These are phyloP conservation scores for Cladosporium sp. DNA, from an alignment of 2,329 filamentous ascomycete species.

Conservation along the genomic window DNA sequence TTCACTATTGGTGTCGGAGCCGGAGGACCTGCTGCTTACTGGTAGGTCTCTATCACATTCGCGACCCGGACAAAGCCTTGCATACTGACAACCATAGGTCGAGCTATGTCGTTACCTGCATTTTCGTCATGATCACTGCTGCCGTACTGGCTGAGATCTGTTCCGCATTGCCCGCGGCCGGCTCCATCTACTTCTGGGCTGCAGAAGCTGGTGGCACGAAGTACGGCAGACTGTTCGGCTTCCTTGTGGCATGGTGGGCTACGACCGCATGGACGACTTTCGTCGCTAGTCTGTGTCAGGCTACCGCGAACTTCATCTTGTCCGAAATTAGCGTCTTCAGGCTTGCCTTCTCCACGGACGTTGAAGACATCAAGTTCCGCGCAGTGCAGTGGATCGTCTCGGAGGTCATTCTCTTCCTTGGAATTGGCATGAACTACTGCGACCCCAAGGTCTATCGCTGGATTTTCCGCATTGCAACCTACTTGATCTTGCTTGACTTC, in stretches of 20 bases:
- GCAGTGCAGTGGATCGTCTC: slow-evolving; percentile 63
- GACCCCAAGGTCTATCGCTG: slow-evolving; percentile 45
- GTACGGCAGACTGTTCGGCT: slow-evolving; percentile 58
- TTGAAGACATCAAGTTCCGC: slow-evolving; percentile 56
- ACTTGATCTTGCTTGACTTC: slow-evolving; percentile 58
- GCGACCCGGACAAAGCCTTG: background rate
- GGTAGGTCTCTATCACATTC: slow-evolving; percentile 40
- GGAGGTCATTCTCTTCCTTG: slow-evolving; percentile 43
- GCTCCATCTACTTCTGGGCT: slow-evolving; percentile 64
- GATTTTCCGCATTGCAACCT: slow-evolving; percentile 54
- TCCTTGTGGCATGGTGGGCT: slow-evolving; percentile 65
- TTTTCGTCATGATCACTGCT: slow-evolving; percentile 62
- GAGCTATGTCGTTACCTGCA: slow-evolving; percentile 59
- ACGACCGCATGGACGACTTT: slow-evolving; percentile 62
- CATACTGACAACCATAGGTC: slow-evolving; percentile 46
- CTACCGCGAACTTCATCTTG: slow-evolving; percentile 42
- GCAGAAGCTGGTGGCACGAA: slow-evolving; percentile 58
- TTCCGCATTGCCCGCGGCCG: slow-evolving; percentile 59
- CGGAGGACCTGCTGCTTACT: slow-evolving; percentile 62
- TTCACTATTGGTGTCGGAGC: slow-evolving; percentile 64
- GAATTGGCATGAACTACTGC: slow-evolving; percentile 43
- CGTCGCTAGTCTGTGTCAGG: slow-evolving; percentile 38
- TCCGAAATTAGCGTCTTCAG: slow-evolving; percentile 59
- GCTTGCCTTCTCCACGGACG: slow-evolving; percentile 55
- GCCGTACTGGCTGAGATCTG: slow-evolving; percentile 62